These are phyloP conservation scores for Botrytis deweyae DNA, from an alignment of 2,329 filamentous ascomycete genomes.

Conservation along the genomic window DNA sequence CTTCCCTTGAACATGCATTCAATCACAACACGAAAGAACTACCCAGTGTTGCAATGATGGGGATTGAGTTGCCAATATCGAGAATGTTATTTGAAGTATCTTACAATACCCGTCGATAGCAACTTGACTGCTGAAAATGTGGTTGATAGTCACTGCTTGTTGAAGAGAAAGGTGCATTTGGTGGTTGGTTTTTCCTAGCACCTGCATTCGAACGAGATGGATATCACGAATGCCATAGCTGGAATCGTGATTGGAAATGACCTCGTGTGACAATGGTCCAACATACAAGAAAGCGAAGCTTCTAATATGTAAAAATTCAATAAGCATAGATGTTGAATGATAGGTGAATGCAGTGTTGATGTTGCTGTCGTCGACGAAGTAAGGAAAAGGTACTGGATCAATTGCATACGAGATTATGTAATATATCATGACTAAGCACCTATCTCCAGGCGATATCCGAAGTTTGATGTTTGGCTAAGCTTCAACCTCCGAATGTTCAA, in stretches of 20 bases:
- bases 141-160: not conserved
- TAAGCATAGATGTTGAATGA: not conserved
- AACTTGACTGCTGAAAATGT: not conserved
- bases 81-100: not conserved
- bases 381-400: too few species aligned
- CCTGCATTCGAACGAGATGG: not conserved
- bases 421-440: not conserved
- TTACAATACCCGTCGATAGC: too few species aligned
- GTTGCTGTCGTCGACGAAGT: not conserved
- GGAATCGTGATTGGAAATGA: not conserved
- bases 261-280: too few species aligned
- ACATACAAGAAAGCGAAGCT: not conserved
- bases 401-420: not conserved
- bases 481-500: not conserved
- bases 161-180: not conserved
- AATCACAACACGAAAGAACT: not conserved
- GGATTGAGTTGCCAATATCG: not conserved
- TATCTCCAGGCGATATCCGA: conserved; percentile 7
- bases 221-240: not conserved
- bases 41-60: not conserved
- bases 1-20: not conserved
- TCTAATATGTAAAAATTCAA: not conserved
- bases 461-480: conserved; percentile 9
- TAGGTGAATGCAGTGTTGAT: not conserved
- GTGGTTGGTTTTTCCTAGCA: not conserved